Percentiles rank a stretch among this genome's conserved stretches.
Evolutionary conservation across 805 yeast genomes (phyloP).

Genomic region (Tetrapisispora fleetii): DNA sequence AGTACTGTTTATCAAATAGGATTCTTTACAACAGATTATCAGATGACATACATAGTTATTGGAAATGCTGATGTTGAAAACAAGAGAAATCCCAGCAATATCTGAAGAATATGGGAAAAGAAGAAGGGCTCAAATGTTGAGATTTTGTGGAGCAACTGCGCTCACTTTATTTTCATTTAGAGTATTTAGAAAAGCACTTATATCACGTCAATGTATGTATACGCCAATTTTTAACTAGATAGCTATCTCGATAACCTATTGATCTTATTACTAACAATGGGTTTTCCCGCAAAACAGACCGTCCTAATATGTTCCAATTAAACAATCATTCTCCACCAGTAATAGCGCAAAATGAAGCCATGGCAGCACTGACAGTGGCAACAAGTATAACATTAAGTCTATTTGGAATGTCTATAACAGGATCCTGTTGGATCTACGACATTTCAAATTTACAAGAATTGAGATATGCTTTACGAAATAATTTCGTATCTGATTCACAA

Average conservation of each 20-base stretch:
- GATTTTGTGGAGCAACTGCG: conserved; percentile 64
- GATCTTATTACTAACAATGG: background rate
- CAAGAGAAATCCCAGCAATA: background rate
- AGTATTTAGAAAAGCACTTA: conserved; percentile 64
- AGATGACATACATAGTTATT: background rate
- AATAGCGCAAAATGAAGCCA: conserved; percentile 72
- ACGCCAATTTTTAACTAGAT: no score
- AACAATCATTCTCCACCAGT: conserved; percentile 79
- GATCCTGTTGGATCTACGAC: conserved; percentile 70
- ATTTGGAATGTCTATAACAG: conserved; percentile 59
- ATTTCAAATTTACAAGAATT: conserved; percentile 60
- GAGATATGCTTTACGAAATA: background rate
- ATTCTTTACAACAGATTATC: background rate
- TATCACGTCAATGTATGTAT: conserved; percentile 51
- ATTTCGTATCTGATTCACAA: background rate
- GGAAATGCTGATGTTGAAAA: background rate
- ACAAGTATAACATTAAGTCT: conserved; percentile 62
- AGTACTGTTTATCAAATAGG: no score
- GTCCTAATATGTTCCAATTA: conserved; percentile 71
- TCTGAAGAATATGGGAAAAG: conserved; percentile 24
- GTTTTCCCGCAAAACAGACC: conserved; percentile 24
- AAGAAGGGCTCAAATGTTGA: conserved; percentile 59
- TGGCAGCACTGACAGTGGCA: conserved; percentile 75
- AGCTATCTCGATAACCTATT: background rate
- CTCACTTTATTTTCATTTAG: conserved; percentile 64